Conservation (phyloP, 2,329 filamentous ascomycete species). For the Arthrinium puccinioides region DNA sequence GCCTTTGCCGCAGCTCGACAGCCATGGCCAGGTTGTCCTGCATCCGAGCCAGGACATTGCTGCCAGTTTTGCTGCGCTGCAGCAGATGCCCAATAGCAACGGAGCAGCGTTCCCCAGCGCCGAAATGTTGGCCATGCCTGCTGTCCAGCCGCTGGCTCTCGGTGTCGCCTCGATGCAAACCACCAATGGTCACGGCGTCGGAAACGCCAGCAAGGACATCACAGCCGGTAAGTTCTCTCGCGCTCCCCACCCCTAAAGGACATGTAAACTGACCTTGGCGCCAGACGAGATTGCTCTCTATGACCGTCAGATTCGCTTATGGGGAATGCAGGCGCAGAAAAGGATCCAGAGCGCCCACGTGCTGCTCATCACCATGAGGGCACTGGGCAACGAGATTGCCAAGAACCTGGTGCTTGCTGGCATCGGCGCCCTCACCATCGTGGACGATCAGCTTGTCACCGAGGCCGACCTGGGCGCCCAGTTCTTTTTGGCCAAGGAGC, state of each 20-base stretch:
- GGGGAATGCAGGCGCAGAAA: slow-evolving; percentile 93
- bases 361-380: slow-evolving; percentile 80
- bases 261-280: slow-evolving; percentile 17
- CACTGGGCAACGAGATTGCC: slow-evolving; percentile 86
- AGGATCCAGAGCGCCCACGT: slow-evolving; percentile 86
- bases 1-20: slow-evolving; percentile 1
- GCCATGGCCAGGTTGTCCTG: slow-evolving; percentile 2
- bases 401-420: slow-evolving; percentile 96
- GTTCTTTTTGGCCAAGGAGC: slow-evolving; percentile 66
- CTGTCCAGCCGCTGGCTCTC: slow-evolving; percentile 2
- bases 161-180: background rate
- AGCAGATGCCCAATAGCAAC: slow-evolving; percentile 2
- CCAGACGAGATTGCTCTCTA: slow-evolving; percentile 94
- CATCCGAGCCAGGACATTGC: slow-evolving; percentile 1
- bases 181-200: background rate
- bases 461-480: slow-evolving; percentile 75
- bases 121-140: slow-evolving; percentile 5
- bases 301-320: slow-evolving; percentile 93
- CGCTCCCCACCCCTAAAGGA: background rate
- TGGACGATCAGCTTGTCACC: slow-evolving; percentile 69
- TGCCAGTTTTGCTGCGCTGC: background rate
- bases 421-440: slow-evolving; percentile 80
- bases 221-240: background rate
- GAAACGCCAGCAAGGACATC: slow-evolving; percentile 2
- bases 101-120: slow-evolving; percentile 4